phyloP scores from a whole-genome alignment of 306 rosid species.

The Sicyos baderoa region DNA sequence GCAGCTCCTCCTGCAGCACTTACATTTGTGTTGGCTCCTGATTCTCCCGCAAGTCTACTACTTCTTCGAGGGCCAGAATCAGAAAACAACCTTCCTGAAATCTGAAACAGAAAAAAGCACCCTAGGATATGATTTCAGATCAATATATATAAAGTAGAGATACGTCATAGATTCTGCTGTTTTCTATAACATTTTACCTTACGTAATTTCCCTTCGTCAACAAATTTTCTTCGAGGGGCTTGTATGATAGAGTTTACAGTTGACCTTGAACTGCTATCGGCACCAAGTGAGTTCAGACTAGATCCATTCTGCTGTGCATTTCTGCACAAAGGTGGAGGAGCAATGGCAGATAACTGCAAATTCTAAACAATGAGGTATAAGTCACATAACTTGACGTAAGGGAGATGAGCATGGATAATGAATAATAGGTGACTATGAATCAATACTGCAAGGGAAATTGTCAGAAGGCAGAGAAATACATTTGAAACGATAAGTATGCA shows the following conservation, averaged over 20 bases:
- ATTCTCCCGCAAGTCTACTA: constrained; percentile 68
- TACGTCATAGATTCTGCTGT: neutral
- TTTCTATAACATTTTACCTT: constrained; percentile 46
- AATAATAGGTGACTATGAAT: neutral
- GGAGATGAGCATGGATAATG: neutral
- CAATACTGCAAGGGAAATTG: neutral
- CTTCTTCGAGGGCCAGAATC: constrained; percentile 95
- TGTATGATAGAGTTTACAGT: constrained; percentile 75
- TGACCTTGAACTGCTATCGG: constrained; percentile 76
- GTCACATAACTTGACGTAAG: neutral
- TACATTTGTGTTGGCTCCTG: constrained; percentile 28
- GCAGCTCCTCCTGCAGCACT: constrained; percentile 19
- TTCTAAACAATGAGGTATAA: constrained; percentile 25
- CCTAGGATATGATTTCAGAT: neutral
- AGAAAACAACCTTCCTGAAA: constrained; percentile 85
- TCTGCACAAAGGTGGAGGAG: constrained; percentile 87
- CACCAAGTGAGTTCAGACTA: constrained; percentile 39
- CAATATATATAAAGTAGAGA: constrained; percentile 1
- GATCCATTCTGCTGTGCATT: constrained; percentile 63
- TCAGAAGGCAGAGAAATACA: neutral
- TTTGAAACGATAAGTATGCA: constrained; percentile 7
- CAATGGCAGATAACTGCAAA: constrained; percentile 70
- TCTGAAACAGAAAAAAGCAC: constrained; percentile 29
- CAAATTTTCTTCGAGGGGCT: constrained; percentile 90
- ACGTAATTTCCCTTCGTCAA: constrained; percentile 91